Evolutionary conservation across 495 filamentous ascomycete genomes (phyloP).

Genomic region (Aspergillus sclerotiicarbonarius): DNA sequence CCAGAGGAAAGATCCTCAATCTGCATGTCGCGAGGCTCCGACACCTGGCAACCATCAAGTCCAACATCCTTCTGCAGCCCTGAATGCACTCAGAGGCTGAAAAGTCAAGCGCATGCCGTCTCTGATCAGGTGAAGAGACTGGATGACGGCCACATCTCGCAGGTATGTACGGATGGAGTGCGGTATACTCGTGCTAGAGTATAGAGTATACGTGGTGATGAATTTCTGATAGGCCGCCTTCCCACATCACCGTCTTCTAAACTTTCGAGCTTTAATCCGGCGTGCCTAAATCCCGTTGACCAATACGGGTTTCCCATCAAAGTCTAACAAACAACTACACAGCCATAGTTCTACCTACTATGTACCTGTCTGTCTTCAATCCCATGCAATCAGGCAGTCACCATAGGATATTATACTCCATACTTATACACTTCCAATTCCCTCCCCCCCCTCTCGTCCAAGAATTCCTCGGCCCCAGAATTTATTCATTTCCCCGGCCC

Average conservation of each 20-base stretch:
- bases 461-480: too few species aligned
- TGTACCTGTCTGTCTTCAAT: too few species aligned
- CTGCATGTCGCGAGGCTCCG: too few species aligned
- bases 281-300: not conserved
- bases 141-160: constrained; percentile 1
- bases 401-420: too few species aligned
- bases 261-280: not conserved
- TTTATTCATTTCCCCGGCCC: constrained; percentile 2
- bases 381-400: too few species aligned
- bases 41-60: too few species aligned
- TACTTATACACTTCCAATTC: not conserved
- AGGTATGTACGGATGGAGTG: not conserved
- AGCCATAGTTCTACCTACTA: not conserved
- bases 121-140: not conserved
- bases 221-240: not conserved
- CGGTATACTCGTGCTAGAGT: not conserved
- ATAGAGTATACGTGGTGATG: not conserved
- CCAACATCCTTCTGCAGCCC: constrained; percentile 16
- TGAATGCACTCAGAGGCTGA: constrained; percentile 19
- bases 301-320: not conserved
- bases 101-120: constrained; percentile 6
- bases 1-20: too few species aligned
- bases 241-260: not conserved
- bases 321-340: not conserved
- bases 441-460: not conserved